A percentile compares a stretch with the other conserved stretches of the same genome.
Conservation (phyloP, 768 basidiomycete genomes). For the Collybia sordida region DNA sequence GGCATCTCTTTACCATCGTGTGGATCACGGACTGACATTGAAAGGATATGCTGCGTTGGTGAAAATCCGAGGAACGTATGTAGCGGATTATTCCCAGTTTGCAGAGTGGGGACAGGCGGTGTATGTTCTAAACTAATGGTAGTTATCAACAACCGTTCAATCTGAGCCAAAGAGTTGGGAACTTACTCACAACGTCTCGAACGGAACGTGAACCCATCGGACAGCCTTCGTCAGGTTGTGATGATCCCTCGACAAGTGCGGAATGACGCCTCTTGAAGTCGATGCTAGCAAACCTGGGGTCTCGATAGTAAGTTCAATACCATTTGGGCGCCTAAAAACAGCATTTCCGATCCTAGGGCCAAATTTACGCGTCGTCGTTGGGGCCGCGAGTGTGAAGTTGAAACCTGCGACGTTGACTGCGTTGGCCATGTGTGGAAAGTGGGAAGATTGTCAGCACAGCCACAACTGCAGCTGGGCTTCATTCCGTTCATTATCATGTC, state of each 20-base stretch:
- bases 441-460: neutral
- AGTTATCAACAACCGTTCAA: neutral
- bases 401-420: no score
- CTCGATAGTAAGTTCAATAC: neutral
- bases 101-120: conserved; percentile 1
- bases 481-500: conserved; percentile 5
- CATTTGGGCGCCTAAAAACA: neutral
- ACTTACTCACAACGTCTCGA: conserved; percentile 7
- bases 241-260: conserved; percentile 3
- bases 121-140: neutral
- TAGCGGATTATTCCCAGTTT: neutral
- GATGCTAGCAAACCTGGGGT: conserved; percentile 3
- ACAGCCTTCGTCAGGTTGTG: neutral
- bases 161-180: neutral
- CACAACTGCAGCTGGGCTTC: neutral
- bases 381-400: no score
- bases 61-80: conserved; percentile 2
- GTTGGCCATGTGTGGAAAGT: no score
- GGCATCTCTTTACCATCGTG: conserved; percentile 67
- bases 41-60: conserved; percentile 25
- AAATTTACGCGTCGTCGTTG: neutral
- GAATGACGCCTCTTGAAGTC: conserved; percentile 1
- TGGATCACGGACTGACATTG: conserved; percentile 67
- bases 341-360: neutral
- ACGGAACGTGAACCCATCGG: neutral